Evolutionary conservation across 2,329 filamentous ascomycete genomes (phyloP).

Genomic region (Sporothrix inflata): DNA sequence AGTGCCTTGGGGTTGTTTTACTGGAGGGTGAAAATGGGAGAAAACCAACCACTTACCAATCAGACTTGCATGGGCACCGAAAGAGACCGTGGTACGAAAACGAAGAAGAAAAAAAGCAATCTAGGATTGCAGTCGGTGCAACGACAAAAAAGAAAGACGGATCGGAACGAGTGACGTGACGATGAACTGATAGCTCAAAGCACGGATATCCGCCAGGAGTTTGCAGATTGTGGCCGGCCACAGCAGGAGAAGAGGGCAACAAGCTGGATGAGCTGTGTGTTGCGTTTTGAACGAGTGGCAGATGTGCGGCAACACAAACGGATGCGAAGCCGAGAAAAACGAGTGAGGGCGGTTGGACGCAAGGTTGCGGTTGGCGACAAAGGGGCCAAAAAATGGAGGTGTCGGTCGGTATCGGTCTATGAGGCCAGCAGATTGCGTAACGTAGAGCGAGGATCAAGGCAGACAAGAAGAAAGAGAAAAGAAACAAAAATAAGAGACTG

Average conservation of each 20-base stretch:
- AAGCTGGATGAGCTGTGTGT: neutral
- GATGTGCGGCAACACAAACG: slow-evolving; percentile 22
- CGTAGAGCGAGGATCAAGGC: neutral
- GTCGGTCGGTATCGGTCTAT: neutral
- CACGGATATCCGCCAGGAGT: neutral
- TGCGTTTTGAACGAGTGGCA: slow-evolving; percentile 21
- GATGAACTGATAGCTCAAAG: neutral
- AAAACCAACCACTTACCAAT: slow-evolving; percentile 31
- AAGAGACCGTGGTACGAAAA: neutral
- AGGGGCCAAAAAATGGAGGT: neutral
- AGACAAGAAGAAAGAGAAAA: neutral
- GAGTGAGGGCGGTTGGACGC: neutral
- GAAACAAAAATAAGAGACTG: neutral
- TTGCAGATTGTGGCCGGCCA: slow-evolving; percentile 33
- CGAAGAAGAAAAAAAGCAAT: neutral
- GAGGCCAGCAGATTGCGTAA: neutral
- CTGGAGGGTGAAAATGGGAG: neutral
- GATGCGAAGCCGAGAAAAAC: slow-evolving; percentile 2
- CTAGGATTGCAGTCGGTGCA: neutral
- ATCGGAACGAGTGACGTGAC: neutral
- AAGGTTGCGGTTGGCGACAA: too few relatives aligned
- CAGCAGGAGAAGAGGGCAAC: slow-evolving; percentile 22
- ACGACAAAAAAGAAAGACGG: neutral
- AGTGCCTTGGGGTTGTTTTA: neutral
- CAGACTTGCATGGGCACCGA: slow-evolving; percentile 31